Base-by-base conservation (phyloP, 106 monocot genomes). In the Acorus gramineus region DNA sequence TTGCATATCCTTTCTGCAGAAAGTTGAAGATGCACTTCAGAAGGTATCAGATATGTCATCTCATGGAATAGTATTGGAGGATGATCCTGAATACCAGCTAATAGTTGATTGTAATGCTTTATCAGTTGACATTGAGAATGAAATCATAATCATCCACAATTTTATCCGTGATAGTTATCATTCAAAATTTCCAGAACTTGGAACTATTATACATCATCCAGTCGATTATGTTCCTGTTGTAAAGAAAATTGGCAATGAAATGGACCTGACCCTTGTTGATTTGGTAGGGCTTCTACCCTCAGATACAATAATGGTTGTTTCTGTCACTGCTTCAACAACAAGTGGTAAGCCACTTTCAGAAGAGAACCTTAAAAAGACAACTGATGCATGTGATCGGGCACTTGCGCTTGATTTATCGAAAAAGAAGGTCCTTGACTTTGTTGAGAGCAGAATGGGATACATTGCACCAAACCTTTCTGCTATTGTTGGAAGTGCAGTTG, bases 91-190 rank as follows among this genome's bases (percentile, higher is more conserved):
- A 63, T 91, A 96, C 76, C 96, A 91, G 49, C 77, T 91, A 2
- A 96, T 96, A 67, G 96, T 96, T 10, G 90, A 96, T 67, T 96
- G 96, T 64, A 96, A 96, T 77, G 78, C 83, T n/a, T 66, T 96
- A 50, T 96, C 96, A 14, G 96, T 96, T 60, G 96, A 96, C 49
- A 91, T 96, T 57, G 87, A 96, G 62, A 91, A 96, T 70, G 96
- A 96, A 61, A 87, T 91, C 44, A 74, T 87, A n/a, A 87, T 96
- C 53, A 90, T 96, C 66, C 96, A 96, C 69, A 96, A 96, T 62
- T 96, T 96, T 53, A 96, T 96, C 64, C 87, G 91, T 64, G 96
- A 96, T 57, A 96, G 90, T 56, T 96, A 96, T 49, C 85, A 82
- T 2, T 71, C 81, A 60, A 96, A 96, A 62, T 96, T 96, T 67